A percentile compares a stretch with the other conserved stretches of the same genome.
Evolutionary conservation across 2,329 filamentous ascomycete species (phyloP).

Genomic region (Phialophora tarda): DNA sequence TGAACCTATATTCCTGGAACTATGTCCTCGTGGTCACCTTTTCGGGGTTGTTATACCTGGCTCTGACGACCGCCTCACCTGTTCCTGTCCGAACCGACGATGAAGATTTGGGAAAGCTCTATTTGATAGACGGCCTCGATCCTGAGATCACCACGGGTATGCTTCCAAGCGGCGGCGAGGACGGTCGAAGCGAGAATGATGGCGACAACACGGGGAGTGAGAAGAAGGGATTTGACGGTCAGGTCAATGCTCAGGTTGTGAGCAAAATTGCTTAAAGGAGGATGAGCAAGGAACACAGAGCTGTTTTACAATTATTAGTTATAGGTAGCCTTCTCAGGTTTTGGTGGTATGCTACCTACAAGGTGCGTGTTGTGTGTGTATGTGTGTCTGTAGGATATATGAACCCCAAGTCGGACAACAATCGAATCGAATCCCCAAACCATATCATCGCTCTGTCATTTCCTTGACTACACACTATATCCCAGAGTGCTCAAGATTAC

Average conservation of each 20-base stretch:
- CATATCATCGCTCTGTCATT: too few relatives aligned
- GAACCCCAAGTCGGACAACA: too few relatives aligned
- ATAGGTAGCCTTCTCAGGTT: not conserved
- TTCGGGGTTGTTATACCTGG: conserved; percentile 7
- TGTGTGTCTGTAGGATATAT: too few relatives aligned
- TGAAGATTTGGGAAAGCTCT: conserved; percentile 15
- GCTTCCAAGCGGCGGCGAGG: not conserved
- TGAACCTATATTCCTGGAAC: conserved; percentile 66
- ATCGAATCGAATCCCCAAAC: too few relatives aligned
- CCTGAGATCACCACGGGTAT: conserved; percentile 9
- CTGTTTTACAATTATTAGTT: not conserved
- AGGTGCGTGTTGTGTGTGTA: not conserved
- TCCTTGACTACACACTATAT: too few relatives aligned
- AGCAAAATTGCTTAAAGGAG: not conserved
- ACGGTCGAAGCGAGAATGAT: conserved; percentile 5
- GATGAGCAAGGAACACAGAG: not conserved
- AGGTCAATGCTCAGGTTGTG: conserved; percentile 13
- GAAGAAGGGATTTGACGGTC: conserved; percentile 9
- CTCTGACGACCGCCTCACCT: not conserved
- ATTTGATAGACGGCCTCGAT: conserved; percentile 14
- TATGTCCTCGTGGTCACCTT: conserved; percentile 43
- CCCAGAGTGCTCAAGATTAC: too few relatives aligned
- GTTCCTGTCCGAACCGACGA: conserved; percentile 14
- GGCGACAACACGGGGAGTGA: conserved; percentile 9
- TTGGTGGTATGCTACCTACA: not conserved